These are phyloP conservation scores for Leucoagaricus sp. DNA, from an alignment of 1,284 basidiomycete species.

Conservation along the genomic window DNA sequence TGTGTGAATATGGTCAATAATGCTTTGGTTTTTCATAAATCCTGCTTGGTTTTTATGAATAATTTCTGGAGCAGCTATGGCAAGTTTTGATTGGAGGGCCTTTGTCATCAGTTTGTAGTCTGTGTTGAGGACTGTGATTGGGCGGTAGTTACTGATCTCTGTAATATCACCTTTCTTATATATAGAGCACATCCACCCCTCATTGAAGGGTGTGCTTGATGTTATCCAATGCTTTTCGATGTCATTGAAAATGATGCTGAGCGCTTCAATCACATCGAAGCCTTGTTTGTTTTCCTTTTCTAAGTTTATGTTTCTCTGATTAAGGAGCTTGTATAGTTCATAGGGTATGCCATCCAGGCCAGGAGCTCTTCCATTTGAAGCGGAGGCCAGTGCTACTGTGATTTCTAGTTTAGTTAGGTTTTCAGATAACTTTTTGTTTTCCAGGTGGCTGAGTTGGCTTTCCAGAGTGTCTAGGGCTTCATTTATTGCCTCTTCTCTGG, in stretches of 20 bases:
- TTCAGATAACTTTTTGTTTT: neutral
- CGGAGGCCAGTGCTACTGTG: slow-evolving; percentile 7
- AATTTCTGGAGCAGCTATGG: slow-evolving; percentile 18
- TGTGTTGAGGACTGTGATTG: slow-evolving; percentile 32
- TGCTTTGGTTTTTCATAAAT: slow-evolving; percentile 31
- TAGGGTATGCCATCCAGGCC: slow-evolving; percentile 20
- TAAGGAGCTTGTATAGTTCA: slow-evolving; percentile 6
- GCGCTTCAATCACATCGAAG: slow-evolving; percentile 16
- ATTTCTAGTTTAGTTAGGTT: slow-evolving; percentile 1
- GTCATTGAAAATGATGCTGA: slow-evolving; percentile 23
- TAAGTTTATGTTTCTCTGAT: neutral
- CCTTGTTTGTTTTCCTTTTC: neutral
- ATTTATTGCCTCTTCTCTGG: slow-evolving; percentile 5
- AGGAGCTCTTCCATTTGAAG: slow-evolving; percentile 17
- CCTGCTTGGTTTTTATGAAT: slow-evolving; percentile 37
- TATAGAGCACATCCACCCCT: slow-evolving; percentile 34
- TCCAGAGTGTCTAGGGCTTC: neutral
- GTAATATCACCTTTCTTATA: slow-evolving; percentile 33
- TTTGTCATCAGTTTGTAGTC: slow-evolving; percentile 36
- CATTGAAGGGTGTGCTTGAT: slow-evolving; percentile 18
- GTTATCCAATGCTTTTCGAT: slow-evolving; percentile 23
- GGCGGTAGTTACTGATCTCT: slow-evolving; percentile 32
- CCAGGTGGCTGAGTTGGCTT: neutral
- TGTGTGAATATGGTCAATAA: slow-evolving; percentile 32
- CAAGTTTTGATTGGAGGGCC: slow-evolving; percentile 23